Evolutionary conservation across 2,329 filamentous ascomycete species (phyloP).

Genomic region (Dryadomyces quercivorus): DNA sequence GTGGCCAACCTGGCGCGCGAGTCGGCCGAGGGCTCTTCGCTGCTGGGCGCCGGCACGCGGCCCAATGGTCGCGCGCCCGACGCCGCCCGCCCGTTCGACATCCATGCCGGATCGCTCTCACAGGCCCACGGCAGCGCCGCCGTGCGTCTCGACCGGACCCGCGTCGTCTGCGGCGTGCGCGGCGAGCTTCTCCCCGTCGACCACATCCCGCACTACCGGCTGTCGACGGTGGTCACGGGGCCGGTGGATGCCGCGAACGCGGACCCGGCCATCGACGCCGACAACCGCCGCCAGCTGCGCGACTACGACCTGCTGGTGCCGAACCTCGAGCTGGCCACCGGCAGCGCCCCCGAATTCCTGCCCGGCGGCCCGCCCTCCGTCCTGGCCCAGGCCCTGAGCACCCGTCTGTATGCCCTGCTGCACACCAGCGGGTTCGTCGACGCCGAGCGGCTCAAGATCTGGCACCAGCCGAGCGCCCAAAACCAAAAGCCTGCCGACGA

Average conservation of each 20-base stretch:
- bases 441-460: constrained; percentile 60
- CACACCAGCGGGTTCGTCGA: constrained; percentile 58
- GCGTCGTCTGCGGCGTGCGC: constrained; percentile 86
- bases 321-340: constrained; percentile 86
- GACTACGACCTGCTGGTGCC: constrained; percentile 72
- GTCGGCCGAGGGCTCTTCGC: constrained; percentile 20
- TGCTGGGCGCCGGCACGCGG: constrained; percentile 39
- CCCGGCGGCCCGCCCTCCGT: constrained; percentile 72
- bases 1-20: constrained; percentile 65
- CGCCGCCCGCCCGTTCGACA: constrained; percentile 57
- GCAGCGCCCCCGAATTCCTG: constrained; percentile 73
- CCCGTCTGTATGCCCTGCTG: constrained; percentile 64
- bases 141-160: constrained; percentile 78
- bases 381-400: constrained; percentile 74
- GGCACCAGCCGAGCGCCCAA: constrained; percentile 40
- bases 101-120: constrained; percentile 74
- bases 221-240: constrained; percentile 16
- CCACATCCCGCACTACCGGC: constrained; percentile 58
- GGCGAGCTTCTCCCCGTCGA: constrained; percentile 69
- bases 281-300: constrained; percentile 32
- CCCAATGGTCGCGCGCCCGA: constrained; percentile 68
- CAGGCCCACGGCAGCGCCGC: constrained; percentile 86
- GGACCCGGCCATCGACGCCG: constrained; percentile 7
- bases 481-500: constrained; percentile 19
- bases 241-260: background rate